These are phyloP conservation scores for Populus hybrid DNA, from an alignment of 441 rosid species.

Conservation along the genomic window DNA sequence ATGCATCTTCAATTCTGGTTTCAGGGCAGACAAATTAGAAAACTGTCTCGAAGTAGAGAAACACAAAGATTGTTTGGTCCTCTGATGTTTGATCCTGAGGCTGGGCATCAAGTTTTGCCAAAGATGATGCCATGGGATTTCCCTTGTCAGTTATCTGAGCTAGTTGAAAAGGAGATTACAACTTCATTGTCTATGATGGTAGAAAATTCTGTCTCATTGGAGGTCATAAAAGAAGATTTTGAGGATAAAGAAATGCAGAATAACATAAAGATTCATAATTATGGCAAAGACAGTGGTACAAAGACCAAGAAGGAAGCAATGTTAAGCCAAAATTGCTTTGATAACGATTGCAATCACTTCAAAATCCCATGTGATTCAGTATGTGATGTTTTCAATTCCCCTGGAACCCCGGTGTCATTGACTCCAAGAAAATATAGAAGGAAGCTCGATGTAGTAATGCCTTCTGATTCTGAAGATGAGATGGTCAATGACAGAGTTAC, in stretches of 20 bases:
- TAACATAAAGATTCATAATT: constrained; percentile 33
- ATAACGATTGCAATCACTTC: constrained; percentile 43
- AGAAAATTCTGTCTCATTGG: constrained; percentile 33
- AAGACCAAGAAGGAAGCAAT: constrained; percentile 79
- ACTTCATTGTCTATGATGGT: constrained; percentile 44
- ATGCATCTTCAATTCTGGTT: constrained; percentile 94
- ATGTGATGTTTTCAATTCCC: constrained; percentile 40
- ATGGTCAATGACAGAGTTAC: constrained; percentile 21
- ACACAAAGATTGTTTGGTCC: constrained; percentile 21
- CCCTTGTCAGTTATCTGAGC: constrained; percentile 76
- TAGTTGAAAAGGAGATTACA: constrained; percentile 68
- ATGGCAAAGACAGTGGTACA: constrained; percentile 33
- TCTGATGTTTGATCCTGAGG: constrained; percentile 54
- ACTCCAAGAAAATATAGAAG: constrained; percentile 40
- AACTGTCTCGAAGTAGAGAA: constrained; percentile 48
- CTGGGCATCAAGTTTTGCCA: constrained; percentile 59
- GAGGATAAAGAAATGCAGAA: constrained; percentile 21
- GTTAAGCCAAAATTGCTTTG: constrained; percentile 55
- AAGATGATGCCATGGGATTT: constrained; percentile 62
- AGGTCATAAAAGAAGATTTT: constrained; percentile 23
- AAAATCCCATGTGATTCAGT: constrained; percentile 29
- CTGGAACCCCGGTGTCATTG: constrained; percentile 44
- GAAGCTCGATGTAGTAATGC: constrained; percentile 49
- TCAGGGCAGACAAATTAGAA: constrained; percentile 49
- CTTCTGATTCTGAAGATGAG: constrained; percentile 93